phyloP scores from a whole-genome alignment of 805 yeast genomes.

The Scheffersomyces ergatensis region DNA sequence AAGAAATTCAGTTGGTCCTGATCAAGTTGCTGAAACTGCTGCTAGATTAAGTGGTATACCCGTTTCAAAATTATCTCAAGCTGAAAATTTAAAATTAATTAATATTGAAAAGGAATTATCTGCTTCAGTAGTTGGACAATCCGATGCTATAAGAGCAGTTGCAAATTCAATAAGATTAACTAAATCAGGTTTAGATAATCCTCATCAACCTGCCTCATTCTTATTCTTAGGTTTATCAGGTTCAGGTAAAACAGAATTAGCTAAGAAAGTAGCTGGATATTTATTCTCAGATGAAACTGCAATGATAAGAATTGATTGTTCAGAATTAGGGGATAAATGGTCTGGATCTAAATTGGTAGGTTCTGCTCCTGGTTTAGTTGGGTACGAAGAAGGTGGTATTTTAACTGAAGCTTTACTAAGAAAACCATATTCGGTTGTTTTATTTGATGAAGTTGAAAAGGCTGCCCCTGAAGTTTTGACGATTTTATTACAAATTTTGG shows the following conservation, averaged over 20 bases:
- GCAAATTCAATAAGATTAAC: slow-evolving; percentile 91
- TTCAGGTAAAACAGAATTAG: slow-evolving; percentile 97
- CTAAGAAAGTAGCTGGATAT: slow-evolving; percentile 95
- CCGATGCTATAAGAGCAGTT: slow-evolving; percentile 94
- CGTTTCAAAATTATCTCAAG: slow-evolving; percentile 88
- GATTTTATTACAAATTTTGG: slow-evolving; percentile 84
- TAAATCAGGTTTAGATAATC: slow-evolving; percentile 94
- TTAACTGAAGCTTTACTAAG: slow-evolving; percentile 88
- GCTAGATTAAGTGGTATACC: slow-evolving; percentile 97
- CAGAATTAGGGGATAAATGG: slow-evolving; percentile 93
- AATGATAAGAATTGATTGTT: slow-evolving; percentile 96
- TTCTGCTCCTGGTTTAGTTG: slow-evolving; percentile 94
- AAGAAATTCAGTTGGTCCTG: slow-evolving; percentile 87
- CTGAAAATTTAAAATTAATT: slow-evolving; percentile 90
- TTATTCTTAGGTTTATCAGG: slow-evolving; percentile 93
- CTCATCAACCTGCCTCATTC: slow-evolving; percentile 95
- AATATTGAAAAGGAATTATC: slow-evolving; percentile 90
- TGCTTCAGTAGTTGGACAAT: slow-evolving; percentile 87
- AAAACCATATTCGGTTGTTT: slow-evolving; percentile 91
- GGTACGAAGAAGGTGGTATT: slow-evolving; percentile 97
- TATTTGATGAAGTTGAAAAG: slow-evolving; percentile 97
- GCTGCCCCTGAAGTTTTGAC: slow-evolving; percentile 98
- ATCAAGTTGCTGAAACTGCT: slow-evolving; percentile 93
- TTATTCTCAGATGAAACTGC: slow-evolving; percentile 94
- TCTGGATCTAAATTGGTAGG: slow-evolving; percentile 93